These are phyloP conservation scores for Penicillium pulvis DNA, from an alignment of 495 filamentous ascomycete genomes.

Conservation along the genomic window DNA sequence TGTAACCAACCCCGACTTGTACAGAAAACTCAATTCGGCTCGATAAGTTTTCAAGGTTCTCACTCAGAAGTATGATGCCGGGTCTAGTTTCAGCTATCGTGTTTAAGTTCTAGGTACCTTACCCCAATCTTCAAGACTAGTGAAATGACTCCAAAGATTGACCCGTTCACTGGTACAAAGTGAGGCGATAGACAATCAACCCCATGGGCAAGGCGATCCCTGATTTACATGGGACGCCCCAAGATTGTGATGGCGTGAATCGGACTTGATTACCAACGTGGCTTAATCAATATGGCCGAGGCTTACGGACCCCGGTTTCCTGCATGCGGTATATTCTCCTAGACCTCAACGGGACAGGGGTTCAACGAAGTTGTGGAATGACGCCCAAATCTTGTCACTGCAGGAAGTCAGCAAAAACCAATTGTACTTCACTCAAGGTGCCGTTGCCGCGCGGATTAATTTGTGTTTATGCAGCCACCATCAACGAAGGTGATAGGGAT, in stretches of 20 bases:
- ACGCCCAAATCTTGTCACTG: neutral
- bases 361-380: neutral
- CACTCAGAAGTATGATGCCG: neutral
- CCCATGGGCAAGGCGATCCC: neutral
- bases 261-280: neutral
- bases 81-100: neutral
- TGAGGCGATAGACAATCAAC: neutral
- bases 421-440: neutral
- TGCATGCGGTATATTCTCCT: conserved; percentile 14
- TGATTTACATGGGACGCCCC: neutral
- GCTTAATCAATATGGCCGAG: conserved; percentile 9
- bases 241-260: neutral
- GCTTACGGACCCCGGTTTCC: conserved; percentile 6
- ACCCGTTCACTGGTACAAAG: neutral
- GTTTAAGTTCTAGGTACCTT: neutral
- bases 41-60: neutral
- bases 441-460: conserved; percentile 10
- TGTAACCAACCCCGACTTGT: conserved; percentile 1
- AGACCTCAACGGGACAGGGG: neutral
- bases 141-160: neutral
- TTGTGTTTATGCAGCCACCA: conserved; percentile 15
- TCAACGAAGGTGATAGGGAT: conserved; percentile 3
- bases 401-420: neutral
- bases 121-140: conserved; percentile 1
- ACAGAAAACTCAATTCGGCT: conserved; percentile 12